Percentiles rank a stretch among this genome's conserved stretches.
Evolutionary conservation across 2,329 filamentous ascomycete genomes (phyloP).

Genomic region (Triangularia setosa): DNA sequence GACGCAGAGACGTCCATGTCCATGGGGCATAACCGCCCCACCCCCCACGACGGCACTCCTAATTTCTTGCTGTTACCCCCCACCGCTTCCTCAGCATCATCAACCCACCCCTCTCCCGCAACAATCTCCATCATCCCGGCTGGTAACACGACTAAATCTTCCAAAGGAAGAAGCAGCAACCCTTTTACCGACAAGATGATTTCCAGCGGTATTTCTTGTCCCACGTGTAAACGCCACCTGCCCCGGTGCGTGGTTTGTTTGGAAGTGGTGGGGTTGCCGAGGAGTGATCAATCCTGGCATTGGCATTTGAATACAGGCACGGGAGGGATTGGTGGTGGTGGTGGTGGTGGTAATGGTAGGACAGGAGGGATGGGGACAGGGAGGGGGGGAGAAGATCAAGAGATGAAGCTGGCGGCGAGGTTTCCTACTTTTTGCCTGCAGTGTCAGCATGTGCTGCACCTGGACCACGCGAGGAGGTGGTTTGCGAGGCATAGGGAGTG

Average conservation of each 20-base stretch:
- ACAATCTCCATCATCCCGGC: conserved; percentile 13
- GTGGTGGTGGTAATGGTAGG: background rate
- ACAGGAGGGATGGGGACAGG: background rate
- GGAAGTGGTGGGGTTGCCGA: conserved; percentile 61
- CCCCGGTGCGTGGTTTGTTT: conserved; percentile 66
- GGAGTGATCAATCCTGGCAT: conserved; percentile 54
- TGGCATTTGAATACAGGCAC: background rate
- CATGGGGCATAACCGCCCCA: conserved; percentile 6
- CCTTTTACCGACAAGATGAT: conserved; percentile 54
- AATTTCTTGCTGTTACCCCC: background rate
- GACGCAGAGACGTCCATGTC: conserved; percentile 48
- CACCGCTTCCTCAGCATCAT: conserved; percentile 2
- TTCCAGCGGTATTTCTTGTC: conserved; percentile 60
- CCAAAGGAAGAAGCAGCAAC: conserved; percentile 35
- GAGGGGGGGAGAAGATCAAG: conserved; percentile 34
- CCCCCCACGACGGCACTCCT: conserved; percentile 3
- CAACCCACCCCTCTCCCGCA: conserved; percentile 8
- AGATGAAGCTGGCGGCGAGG: conserved; percentile 46
- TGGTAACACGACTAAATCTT: background rate
- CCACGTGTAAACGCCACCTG: conserved; percentile 62
- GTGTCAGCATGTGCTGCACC: conserved; percentile 64
- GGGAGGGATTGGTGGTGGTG: background rate
- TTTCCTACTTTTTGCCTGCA: conserved; percentile 67
- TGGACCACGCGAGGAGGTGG: conserved; percentile 65
- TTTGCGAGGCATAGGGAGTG: conserved; percentile 63